Evolutionary conservation across 2,329 filamentous ascomycete species (phyloP).

Genomic region (Cordyceps militaris): DNA sequence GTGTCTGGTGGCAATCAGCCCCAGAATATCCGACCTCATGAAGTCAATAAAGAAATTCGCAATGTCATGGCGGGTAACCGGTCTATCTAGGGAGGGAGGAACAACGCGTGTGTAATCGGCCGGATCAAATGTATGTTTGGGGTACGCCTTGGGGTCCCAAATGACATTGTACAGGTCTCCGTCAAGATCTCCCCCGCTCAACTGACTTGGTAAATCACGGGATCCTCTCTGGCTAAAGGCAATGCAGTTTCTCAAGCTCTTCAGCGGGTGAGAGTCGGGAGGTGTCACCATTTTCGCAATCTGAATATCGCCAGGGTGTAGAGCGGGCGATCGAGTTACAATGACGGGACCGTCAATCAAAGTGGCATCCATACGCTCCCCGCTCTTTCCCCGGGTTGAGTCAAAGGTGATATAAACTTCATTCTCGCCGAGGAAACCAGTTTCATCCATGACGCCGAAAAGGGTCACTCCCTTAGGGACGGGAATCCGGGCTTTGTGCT

Average conservation of each 20-base stretch:
- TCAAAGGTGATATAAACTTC: conserved; percentile 61
- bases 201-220: conserved; percentile 69
- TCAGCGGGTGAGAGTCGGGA: conserved; percentile 51
- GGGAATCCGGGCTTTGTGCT: conserved; percentile 70
- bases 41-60: conserved; percentile 74
- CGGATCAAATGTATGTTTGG: conserved; percentile 38
- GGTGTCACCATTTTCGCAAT: conserved; percentile 55
- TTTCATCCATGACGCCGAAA: conserved; percentile 81
- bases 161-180: conserved; percentile 78
- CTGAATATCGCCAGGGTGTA: conserved; percentile 78
- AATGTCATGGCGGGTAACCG: conserved; percentile 59
- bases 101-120: conserved; percentile 61
- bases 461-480: conserved; percentile 65
- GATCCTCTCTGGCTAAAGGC: conserved; percentile 65
- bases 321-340: conserved; percentile 68
- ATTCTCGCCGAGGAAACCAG: conserved; percentile 55
- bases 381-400: conserved; percentile 20
- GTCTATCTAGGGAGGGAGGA: conserved; percentile 51
- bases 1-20: conserved; percentile 58
- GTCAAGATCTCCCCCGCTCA: conserved; percentile 78
- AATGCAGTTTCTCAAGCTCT: conserved; percentile 62
- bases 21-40: conserved; percentile 62
- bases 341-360: conserved; percentile 41
- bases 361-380: conserved; percentile 21
- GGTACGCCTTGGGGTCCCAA: conserved; percentile 53